Conservation (phyloP, 2,329 filamentous ascomycete genomes). For the Zymoseptoria ardabiliae region DNA sequence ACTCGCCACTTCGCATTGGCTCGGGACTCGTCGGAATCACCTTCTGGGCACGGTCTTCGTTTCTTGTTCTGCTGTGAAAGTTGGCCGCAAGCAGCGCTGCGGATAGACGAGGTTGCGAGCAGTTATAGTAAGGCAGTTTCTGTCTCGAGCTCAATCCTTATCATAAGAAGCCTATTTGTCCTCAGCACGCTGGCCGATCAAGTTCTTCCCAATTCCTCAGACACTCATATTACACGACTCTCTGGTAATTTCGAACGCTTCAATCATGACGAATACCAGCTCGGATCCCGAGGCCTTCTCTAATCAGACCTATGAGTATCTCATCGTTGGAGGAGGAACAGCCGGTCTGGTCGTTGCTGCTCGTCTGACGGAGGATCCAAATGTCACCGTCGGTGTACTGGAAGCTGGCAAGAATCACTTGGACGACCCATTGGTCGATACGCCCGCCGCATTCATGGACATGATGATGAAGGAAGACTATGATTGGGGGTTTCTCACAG, state of each 20-base stretch:
- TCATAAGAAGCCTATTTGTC: neutral
- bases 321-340: slow-evolving; percentile 27
- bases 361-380: slow-evolving; percentile 21
- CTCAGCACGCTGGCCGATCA: neutral
- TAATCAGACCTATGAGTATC: slow-evolving; percentile 16
- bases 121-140: no score
- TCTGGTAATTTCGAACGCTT: no score
- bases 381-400: slow-evolving; percentile 27
- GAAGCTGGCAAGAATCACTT: slow-evolving; percentile 24
- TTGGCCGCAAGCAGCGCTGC: no score
- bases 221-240: no score
- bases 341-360: slow-evolving; percentile 24
- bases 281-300: slow-evolving; percentile 1
- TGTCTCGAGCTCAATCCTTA: neutral
- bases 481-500: slow-evolving; percentile 9
- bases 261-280: neutral
- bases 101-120: no score
- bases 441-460: slow-evolving; percentile 14
- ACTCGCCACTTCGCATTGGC: no score
- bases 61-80: no score
- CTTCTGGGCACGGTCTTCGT: no score
- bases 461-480: slow-evolving; percentile 11
- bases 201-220: neutral
- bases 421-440: slow-evolving; percentile 16
- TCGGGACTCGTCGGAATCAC: no score